Conservation (phyloP, 306 rosid genomes). For the Gleditsia sinensis region DNA sequence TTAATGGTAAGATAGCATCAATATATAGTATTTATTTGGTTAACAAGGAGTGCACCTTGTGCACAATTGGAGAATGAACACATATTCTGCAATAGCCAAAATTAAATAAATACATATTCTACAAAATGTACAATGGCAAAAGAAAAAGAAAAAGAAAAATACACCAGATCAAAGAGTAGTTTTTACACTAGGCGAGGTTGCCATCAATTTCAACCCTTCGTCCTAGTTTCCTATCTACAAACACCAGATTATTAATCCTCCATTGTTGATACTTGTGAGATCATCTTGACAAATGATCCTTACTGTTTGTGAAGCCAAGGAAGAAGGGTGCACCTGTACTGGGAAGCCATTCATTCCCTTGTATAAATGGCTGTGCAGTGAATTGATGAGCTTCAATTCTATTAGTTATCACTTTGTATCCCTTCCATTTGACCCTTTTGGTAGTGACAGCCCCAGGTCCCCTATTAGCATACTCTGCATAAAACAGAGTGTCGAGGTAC, state of each 20-base stretch:
- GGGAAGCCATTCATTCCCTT: slow-evolving; percentile 35
- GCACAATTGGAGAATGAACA: no score
- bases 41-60: no score
- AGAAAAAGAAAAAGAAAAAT: no score
- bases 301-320: slow-evolving; percentile 20
- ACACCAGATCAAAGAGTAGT: neutral
- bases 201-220: neutral
- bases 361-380: slow-evolving; percentile 27
- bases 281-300: neutral
- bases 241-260: no score
- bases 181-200: neutral
- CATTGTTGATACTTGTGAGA: no score
- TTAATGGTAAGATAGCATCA: no score
- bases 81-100: neutral
- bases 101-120: neutral
- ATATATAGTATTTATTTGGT: no score
- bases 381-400: slow-evolving; percentile 33
- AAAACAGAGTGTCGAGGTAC: slow-evolving; percentile 32
- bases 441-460: slow-evolving; percentile 31
- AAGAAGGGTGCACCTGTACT: slow-evolving; percentile 24
- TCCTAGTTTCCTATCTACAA: neutral
- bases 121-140: neutral
- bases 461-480: slow-evolving; percentile 34
- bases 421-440: slow-evolving; percentile 37
- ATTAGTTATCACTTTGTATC: slow-evolving; percentile 32